Base-by-base conservation (phyloP, 2,329 filamentous ascomycete genomes). In the Thelonectria rubi region DNA sequence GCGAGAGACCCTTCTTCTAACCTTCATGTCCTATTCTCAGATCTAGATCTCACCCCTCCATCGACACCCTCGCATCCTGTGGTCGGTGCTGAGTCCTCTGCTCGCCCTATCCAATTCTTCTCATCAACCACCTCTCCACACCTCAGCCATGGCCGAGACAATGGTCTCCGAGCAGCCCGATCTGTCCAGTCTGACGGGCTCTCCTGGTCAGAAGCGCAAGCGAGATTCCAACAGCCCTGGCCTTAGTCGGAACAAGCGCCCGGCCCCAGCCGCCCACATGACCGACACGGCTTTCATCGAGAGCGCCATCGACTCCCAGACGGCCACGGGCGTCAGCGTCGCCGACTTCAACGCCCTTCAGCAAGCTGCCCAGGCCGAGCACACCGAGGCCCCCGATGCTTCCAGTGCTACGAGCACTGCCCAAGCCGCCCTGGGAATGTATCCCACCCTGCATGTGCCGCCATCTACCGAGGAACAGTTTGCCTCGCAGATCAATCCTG, bases 401-500 rank as follows among this genome's bases (percentile, higher is more conserved):
- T 77, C 81, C 57, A 84, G 82, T 68, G 85, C 84, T 18, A 86
- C 85, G 4, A 87, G 80, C 68, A 88, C 86, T 14, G 86, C 86
- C 5, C 85, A 86, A 42, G 86, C 86, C 12, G 85, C 85, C 26
- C 76, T 88, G 3, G 82, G 82, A 58, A 85, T 88, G 80, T 88
- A 86, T 69, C 85, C 85, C 5, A 85, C 84, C 2, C 76, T 88
- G 3, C 85, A 87, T 65, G 82, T 87, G 3, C 85, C 85, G 3
- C 79, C 81, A 20, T 79, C 84, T 3, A 87, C 85, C 0, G 85
- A 87, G 68, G 85, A 87, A 75, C 84, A 85, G 15, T 88, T 88
- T 72, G 84, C 84, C 6, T 79, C 81, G n/a, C 84, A 87, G 69
- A 74, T 77, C 2, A 75, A 76, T 12, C 65, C 68, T n/a, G 76